Evolutionary conservation across 306 rosid genomes (phyloP).

Genomic region (Hippophae rhamnoides): DNA sequence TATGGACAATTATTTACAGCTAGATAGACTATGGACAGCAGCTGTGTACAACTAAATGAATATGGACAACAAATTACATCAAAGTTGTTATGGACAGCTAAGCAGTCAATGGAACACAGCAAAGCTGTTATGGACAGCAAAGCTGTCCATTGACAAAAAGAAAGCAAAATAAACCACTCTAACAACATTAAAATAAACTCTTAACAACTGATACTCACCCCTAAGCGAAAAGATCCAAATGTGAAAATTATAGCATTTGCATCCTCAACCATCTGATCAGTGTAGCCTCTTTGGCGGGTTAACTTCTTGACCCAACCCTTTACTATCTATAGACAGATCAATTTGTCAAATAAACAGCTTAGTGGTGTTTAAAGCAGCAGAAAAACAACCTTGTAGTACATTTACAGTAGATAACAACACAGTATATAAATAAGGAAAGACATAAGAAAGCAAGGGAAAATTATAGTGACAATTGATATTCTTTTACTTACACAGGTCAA

Average conservation of each 20-base stretch:
- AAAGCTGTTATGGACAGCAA: too few species aligned
- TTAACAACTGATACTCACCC: conserved; percentile 42
- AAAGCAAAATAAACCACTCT: background rate
- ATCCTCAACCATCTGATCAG: conserved; percentile 95
- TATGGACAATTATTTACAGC: too few species aligned
- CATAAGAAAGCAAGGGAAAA: too few species aligned
- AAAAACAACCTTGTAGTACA: background rate
- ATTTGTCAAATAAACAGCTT: conserved; percentile 8
- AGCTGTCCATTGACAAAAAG: too few species aligned
- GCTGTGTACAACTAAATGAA: too few species aligned
- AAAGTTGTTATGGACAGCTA: too few species aligned
- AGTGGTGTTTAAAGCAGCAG: background rate
- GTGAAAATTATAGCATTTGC: conserved; percentile 88
- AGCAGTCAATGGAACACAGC: too few species aligned
- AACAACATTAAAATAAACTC: background rate
- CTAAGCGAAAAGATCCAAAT: conserved; percentile 81
- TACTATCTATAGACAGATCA: conserved; percentile 49
- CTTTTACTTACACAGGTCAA: background rate
- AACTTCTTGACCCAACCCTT: conserved; percentile 89
- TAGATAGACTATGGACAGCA: too few species aligned
- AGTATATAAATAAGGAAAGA: background rate
- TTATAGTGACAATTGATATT: too few species aligned
- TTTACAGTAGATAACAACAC: too few species aligned
- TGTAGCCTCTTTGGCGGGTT: conserved; percentile 77
- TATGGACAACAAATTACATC: too few species aligned